Percentiles rank a stretch among this genome's conserved stretches.
These are phyloP conservation scores for Metschnikowia continentalis DNA, from an alignment of 805 yeast species.

Conservation along the genomic window DNA sequence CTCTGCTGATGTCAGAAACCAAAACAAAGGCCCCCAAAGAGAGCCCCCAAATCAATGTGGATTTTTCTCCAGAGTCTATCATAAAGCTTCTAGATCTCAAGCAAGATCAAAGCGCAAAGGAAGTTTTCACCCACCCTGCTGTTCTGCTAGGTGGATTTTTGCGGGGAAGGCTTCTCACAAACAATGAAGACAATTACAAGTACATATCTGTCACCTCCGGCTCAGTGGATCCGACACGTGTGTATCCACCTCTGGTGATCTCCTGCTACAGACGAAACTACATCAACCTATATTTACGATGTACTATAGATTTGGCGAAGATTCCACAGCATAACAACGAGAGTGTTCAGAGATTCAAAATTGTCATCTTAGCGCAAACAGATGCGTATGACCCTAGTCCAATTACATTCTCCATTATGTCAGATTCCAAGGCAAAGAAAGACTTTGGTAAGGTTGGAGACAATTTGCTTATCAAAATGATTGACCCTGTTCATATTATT, in stretches of 20 bases:
- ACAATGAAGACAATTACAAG: slow-evolving; percentile 37
- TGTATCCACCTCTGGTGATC: slow-evolving; percentile 33
- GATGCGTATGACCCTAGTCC: slow-evolving; percentile 22
- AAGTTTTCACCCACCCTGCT: neutral
- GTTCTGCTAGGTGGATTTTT: slow-evolving; percentile 29
- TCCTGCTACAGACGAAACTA: slow-evolving; percentile 45
- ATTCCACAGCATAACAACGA: slow-evolving; percentile 4
- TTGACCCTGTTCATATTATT: slow-evolving; percentile 9
- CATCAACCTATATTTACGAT: slow-evolving; percentile 23
- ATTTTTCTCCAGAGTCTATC: slow-evolving; percentile 10
- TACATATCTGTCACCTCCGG: slow-evolving; percentile 18
- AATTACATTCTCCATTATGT: slow-evolving; percentile 20
- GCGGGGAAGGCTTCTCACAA: slow-evolving; percentile 40
- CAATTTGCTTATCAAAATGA: slow-evolving; percentile 4
- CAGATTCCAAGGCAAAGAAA: slow-evolving; percentile 12
- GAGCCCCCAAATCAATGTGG: slow-evolving; percentile 9
- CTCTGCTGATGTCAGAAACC: neutral
- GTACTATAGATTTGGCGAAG: slow-evolving; percentile 1
- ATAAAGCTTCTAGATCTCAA: slow-evolving; percentile 14
- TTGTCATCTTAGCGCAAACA: slow-evolving; percentile 36
- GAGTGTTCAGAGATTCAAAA: slow-evolving; percentile 24
- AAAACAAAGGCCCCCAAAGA: neutral
- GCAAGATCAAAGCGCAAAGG: neutral
- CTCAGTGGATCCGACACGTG: slow-evolving; percentile 7
- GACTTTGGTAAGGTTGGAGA: slow-evolving; percentile 8